Conservation (phyloP, 2,329 filamentous ascomycete genomes). For the Exophiala sideris region DNA sequence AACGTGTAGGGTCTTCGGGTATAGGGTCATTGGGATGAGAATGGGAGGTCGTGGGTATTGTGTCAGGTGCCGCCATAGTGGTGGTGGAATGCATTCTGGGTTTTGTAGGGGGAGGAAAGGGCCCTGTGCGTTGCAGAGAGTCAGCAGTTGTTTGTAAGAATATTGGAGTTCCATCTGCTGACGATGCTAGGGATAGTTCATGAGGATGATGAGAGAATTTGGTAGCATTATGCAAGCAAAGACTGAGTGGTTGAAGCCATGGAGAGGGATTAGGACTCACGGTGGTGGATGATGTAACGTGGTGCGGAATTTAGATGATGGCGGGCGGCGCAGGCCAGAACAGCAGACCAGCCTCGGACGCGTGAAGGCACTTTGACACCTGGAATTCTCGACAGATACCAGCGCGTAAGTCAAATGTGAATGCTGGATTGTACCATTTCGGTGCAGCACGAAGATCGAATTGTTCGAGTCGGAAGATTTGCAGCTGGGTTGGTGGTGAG, state of each 20-base stretch:
- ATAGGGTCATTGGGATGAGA: conserved; percentile 48
- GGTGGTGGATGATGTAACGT: conserved; percentile 21
- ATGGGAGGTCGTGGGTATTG: conserved; percentile 33
- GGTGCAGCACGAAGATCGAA: background rate
- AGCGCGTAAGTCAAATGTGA: background rate
- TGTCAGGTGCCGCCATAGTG: conserved; percentile 12
- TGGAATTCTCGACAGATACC: background rate
- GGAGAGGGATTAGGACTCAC: conserved; percentile 7
- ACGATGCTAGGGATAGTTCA: background rate
- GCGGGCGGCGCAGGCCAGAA: conserved; percentile 5
- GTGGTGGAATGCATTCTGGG: conserved; percentile 7
- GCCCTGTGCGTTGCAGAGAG: background rate
- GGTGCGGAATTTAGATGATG: conserved; percentile 17
- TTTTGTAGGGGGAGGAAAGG: background rate
- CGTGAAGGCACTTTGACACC: conserved; percentile 12
- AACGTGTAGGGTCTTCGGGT: conserved; percentile 44
- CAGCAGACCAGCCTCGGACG: conserved; percentile 1
- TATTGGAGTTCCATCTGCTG: background rate
- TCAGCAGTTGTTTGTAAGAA: background rate
- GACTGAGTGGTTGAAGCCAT: conserved; percentile 6
- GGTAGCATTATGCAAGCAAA: conserved; percentile 18
- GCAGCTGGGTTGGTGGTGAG: background rate
- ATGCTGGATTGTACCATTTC: background rate
- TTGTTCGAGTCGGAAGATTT: background rate
- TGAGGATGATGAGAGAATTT: conserved; percentile 11